phyloP scores from a whole-genome alignment of 129 eudicot genomes.

The Gnaphalium uliginosum region DNA sequence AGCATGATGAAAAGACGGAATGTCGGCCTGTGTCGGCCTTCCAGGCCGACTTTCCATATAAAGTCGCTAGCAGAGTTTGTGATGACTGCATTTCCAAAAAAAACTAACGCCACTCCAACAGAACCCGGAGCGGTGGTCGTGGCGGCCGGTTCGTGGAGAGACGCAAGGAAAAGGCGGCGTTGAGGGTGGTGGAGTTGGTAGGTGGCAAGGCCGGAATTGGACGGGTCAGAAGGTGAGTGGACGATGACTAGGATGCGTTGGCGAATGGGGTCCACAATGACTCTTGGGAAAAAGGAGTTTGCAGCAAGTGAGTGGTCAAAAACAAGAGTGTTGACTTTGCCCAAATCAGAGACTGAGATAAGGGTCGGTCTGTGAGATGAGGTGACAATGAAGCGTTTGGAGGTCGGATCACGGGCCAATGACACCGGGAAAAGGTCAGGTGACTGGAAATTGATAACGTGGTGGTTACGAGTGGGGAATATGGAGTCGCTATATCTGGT shows the following conservation, averaged over 20 bases:
- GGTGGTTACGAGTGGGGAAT: slow-evolving; percentile 1
- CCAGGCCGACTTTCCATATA: slow-evolving; percentile 14
- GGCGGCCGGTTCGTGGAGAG: not conserved
- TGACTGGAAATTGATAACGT: not conserved
- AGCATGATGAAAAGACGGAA: slow-evolving; percentile 17
- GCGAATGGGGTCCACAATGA: slow-evolving; percentile 13
- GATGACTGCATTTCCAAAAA: slow-evolving; percentile 1
- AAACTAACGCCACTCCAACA: slow-evolving; percentile 13
- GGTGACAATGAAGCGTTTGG: slow-evolving; percentile 14
- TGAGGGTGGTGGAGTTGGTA: slow-evolving; percentile 11
- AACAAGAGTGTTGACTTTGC: not conserved
- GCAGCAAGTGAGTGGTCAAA: not conserved
- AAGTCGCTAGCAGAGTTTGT: slow-evolving; percentile 18
- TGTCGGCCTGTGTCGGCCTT: slow-evolving; percentile 14
- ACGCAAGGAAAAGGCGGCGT: not conserved
- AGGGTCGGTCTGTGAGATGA: slow-evolving; percentile 1
- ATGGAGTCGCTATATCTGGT: not conserved
- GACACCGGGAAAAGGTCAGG: slow-evolving; percentile 7
- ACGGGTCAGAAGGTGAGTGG: slow-evolving; percentile 9
- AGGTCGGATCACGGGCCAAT: not conserved
- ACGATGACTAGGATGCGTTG: slow-evolving; percentile 5
- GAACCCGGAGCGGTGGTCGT: not conserved
- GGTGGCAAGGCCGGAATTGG: slow-evolving; percentile 7
- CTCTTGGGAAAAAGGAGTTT: slow-evolving; percentile 1
- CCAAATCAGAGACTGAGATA: slow-evolving; percentile 5